These are phyloP conservation scores for Roridomyces roridus DNA, from an alignment of 768 basidiomycete species.

Conservation along the genomic window DNA sequence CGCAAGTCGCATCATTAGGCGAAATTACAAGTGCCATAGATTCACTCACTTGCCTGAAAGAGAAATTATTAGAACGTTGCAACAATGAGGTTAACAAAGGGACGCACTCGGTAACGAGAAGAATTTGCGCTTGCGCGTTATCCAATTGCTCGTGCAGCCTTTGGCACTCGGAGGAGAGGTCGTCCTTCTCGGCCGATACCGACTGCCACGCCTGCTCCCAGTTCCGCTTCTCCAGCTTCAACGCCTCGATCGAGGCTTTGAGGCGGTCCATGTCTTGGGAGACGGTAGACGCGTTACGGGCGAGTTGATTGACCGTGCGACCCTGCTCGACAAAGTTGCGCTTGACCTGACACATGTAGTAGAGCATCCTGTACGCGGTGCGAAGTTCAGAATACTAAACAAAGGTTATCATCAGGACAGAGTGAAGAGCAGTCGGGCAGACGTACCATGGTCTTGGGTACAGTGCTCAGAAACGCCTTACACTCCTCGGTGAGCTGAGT, in stretches of 20 bases:
- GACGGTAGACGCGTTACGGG: not conserved
- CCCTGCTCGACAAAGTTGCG: slow-evolving; percentile 14
- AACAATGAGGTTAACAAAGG: not conserved
- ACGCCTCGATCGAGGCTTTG: slow-evolving; percentile 14
- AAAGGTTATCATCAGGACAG: slow-evolving; percentile 7
- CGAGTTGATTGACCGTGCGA: slow-evolving; percentile 1
- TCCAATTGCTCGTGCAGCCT: slow-evolving; percentile 13
- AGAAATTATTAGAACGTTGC: not conserved
- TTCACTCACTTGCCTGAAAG: slow-evolving; percentile 22
- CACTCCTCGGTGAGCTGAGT: slow-evolving; percentile 59
- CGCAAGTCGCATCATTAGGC: not conserved
- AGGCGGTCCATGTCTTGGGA: slow-evolving; percentile 19
- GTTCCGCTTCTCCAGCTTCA: slow-evolving; percentile 17
- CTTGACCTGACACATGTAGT: slow-evolving; percentile 19
- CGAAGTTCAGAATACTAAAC: slow-evolving; percentile 22
- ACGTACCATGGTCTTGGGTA: slow-evolving; percentile 13
- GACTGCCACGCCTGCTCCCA: slow-evolving; percentile 13
- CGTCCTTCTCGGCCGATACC: slow-evolving; percentile 9
- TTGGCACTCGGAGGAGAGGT: not conserved
- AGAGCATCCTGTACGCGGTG: slow-evolving; percentile 17
- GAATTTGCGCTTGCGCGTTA: slow-evolving; percentile 12
- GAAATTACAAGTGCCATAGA: not conserved
- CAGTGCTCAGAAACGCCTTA: slow-evolving; percentile 24
- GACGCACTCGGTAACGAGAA: slow-evolving; percentile 18
- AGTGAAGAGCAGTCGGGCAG: not conserved